These are phyloP conservation scores for Pleurotus ostreatus DNA, from an alignment of 768 basidiomycete genomes.

Conservation along the genomic window DNA sequence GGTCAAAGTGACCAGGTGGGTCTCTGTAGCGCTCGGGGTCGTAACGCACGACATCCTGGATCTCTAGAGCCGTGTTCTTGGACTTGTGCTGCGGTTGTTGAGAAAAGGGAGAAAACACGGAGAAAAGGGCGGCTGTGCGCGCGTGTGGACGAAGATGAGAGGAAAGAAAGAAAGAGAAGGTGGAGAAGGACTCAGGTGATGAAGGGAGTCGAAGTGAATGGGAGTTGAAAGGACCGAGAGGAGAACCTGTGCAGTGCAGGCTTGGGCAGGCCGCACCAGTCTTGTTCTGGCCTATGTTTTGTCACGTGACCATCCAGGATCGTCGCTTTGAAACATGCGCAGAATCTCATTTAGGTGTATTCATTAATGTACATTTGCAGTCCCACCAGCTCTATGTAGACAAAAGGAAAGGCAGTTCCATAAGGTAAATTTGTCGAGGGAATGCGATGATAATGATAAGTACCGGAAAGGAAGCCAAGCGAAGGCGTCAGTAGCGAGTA, in stretches of 20 bases:
- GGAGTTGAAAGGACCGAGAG: conserved; percentile 2
- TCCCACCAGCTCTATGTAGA: too few relatives aligned
- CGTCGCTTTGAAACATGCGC: too few relatives aligned
- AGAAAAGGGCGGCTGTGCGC: neutral
- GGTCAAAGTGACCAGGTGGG: conserved; percentile 1
- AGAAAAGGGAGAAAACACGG: neutral
- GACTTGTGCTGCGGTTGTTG: neutral
- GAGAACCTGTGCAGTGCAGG: neutral
- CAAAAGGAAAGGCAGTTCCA: too few relatives aligned
- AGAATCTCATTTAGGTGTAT: too few relatives aligned
- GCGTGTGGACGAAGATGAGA: neutral
- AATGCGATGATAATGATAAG: too few relatives aligned
- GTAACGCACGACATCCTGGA: neutral
- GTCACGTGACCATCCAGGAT: neutral
- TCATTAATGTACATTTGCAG: too few relatives aligned
- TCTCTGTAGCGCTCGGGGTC: conserved; percentile 6
- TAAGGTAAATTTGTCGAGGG: too few relatives aligned
- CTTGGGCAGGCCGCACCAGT: conserved; percentile 2
- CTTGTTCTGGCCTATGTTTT: neutral
- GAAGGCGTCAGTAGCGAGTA: too few relatives aligned
- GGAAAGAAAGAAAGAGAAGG: conserved; percentile 14
- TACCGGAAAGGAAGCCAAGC: too few relatives aligned
- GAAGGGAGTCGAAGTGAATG: conserved; percentile 14
- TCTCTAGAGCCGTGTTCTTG: neutral
- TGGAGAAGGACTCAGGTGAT: conserved; percentile 21